A percentile compares a stretch with the other conserved stretches of the same genome.
Conservation (phyloP, 2,329 filamentous ascomycete species). For the Cercospora citrullina region DNA sequence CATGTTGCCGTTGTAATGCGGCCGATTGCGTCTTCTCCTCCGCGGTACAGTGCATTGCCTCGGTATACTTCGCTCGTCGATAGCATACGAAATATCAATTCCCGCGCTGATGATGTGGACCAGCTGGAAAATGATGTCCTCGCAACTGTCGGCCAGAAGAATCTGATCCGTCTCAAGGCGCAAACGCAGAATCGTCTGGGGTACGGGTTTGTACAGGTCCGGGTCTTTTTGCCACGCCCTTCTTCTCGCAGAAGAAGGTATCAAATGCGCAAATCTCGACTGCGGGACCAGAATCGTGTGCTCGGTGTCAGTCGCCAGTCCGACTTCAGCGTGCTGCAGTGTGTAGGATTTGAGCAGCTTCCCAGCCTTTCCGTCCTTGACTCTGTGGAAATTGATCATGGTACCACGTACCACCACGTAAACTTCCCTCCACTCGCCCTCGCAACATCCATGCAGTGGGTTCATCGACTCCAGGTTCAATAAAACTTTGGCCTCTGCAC, state of each 20-base stretch:
- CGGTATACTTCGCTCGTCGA: slow-evolving; percentile 64
- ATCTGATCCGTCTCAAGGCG: slow-evolving; percentile 74
- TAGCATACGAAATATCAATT: slow-evolving; percentile 67
- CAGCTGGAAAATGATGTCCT: slow-evolving; percentile 68
- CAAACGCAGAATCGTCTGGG: slow-evolving; percentile 67
- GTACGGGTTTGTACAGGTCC: slow-evolving; percentile 47
- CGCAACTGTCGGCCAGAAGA: slow-evolving; percentile 64
- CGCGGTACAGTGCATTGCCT: slow-evolving; percentile 51
- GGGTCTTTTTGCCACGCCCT: slow-evolving; percentile 49
- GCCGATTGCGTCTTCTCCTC: slow-evolving; percentile 40
- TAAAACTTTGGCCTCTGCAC: slow-evolving; percentile 35
- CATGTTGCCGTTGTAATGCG: slow-evolving; percentile 37
- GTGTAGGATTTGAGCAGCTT: slow-evolving; percentile 67
- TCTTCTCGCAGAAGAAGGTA: slow-evolving; percentile 43
- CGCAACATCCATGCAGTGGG: slow-evolving; percentile 33
- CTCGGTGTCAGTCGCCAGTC: slow-evolving; percentile 70
- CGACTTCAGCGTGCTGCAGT: slow-evolving; percentile 72
- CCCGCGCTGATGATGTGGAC: slow-evolving; percentile 69
- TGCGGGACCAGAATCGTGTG: slow-evolving; percentile 54
- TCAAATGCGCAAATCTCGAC: slow-evolving; percentile 48
- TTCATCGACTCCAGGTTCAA: slow-evolving; percentile 39
- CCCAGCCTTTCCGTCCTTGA: slow-evolving; percentile 59
- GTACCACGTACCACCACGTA: slow-evolving; percentile 68
- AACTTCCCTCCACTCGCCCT: slow-evolving; percentile 44
- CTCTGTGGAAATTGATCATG: slow-evolving; percentile 63